A percentile compares a stretch with the other conserved stretches of the same genome.
Conservation (phyloP, 306 rosid genomes). For the Castanea crenata region DNA sequence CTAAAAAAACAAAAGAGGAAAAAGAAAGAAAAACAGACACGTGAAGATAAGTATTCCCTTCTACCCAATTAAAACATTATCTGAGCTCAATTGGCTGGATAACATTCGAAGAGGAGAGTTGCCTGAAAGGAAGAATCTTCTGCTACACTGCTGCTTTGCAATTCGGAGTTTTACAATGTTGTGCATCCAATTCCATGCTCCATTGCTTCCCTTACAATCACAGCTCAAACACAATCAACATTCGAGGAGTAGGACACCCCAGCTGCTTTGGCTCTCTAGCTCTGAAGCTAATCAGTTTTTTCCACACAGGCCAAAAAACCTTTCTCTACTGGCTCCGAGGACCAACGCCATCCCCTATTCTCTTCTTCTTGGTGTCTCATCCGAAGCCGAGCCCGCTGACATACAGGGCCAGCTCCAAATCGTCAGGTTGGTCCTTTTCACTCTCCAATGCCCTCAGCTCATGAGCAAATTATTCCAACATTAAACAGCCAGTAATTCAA, state of each 20-base stretch:
- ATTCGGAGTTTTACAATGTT: slow-evolving; percentile 21
- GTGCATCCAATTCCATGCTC: slow-evolving; percentile 36
- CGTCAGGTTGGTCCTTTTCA: slow-evolving; percentile 35
- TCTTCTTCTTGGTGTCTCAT: slow-evolving; percentile 26
- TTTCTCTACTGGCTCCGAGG: slow-evolving; percentile 7
- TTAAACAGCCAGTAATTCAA: neutral
- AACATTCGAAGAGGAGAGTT: neutral
- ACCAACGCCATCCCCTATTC: slow-evolving; percentile 41
- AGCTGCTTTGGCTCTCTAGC: slow-evolving; percentile 21
- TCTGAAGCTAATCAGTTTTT: neutral
- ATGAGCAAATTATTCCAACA: neutral
- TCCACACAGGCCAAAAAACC: slow-evolving; percentile 16
- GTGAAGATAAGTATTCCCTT: neutral
- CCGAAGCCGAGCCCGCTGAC: slow-evolving; percentile 41
- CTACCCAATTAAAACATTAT: slow-evolving; percentile 12
- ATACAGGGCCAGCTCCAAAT: slow-evolving; percentile 30
- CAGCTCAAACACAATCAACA: slow-evolving; percentile 26
- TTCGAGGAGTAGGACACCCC: slow-evolving; percentile 1
- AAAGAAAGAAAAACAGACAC: neutral
- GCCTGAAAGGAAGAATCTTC: neutral
- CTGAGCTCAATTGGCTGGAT: neutral
- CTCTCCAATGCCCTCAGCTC: neutral
- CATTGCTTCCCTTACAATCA: slow-evolving; percentile 27
- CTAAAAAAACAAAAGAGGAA: neutral
- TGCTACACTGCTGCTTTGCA: neutral